phyloP scores from a whole-genome alignment of 192 early-diverging fungal species.

The Radiomyces spectabilis region DNA sequence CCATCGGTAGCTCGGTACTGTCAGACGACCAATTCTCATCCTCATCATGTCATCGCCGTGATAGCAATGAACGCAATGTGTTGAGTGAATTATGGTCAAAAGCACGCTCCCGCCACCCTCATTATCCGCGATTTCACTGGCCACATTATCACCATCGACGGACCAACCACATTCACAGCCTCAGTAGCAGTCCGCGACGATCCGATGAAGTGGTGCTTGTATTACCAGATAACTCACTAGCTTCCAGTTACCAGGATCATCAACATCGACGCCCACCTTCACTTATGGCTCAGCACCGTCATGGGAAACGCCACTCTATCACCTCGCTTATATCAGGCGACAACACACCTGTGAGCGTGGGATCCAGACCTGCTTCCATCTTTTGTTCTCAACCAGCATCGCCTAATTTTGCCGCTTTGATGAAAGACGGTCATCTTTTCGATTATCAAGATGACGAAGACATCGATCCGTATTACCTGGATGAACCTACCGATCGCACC shows the following conservation, averaged over 20 bases:
- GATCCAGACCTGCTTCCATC: not conserved
- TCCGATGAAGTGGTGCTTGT: no score
- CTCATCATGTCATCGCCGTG: not conserved
- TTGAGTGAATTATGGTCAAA: not conserved
- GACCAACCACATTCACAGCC: not conserved
- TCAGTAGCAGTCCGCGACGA: not conserved
- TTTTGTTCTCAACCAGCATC: not conserved
- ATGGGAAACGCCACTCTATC: conserved; percentile 4
- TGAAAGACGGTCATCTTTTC: not conserved
- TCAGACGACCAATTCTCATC: not conserved
- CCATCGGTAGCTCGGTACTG: not conserved
- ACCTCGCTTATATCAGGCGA: not conserved
- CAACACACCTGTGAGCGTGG: no score
- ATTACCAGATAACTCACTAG: not conserved
- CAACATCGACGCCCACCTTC: not conserved
- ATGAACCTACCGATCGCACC: not conserved
- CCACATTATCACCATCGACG: not conserved
- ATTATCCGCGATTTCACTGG: conserved; percentile 1
- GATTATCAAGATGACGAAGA: not conserved
- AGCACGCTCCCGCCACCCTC: not conserved
- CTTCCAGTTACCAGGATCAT: not conserved
- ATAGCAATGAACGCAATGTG: not conserved
- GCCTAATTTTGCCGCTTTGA: not conserved
- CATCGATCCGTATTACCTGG: not conserved
- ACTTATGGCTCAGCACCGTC: not conserved